These are phyloP conservation scores for Suillus plorans DNA, from an alignment of 768 basidiomycete species.

Conservation along the genomic window DNA sequence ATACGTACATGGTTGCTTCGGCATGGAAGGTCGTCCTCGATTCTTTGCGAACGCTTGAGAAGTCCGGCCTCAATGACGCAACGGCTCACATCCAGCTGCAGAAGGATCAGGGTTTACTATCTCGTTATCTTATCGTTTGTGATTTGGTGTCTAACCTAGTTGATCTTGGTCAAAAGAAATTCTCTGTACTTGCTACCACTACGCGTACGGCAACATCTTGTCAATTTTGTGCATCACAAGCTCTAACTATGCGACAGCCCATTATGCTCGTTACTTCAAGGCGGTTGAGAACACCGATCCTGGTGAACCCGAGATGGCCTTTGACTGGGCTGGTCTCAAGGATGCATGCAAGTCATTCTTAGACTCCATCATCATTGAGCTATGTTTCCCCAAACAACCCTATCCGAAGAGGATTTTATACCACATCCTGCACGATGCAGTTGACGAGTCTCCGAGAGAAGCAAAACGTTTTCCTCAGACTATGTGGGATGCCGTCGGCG, in stretches of 20 bases:
- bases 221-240: background rate
- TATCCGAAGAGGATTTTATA: constrained; percentile 69
- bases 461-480: constrained; percentile 75
- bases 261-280: constrained; percentile 74
- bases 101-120: constrained; percentile 48
- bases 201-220: constrained; percentile 49
- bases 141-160: constrained; percentile 63
- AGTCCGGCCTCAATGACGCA: constrained; percentile 53
- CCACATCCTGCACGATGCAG: constrained; percentile 66
- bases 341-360: constrained; percentile 73
- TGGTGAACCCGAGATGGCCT: constrained; percentile 54
- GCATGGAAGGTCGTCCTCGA: constrained; percentile 76
- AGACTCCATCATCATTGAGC: constrained; percentile 80
- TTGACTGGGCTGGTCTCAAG: constrained; percentile 64
- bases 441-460: constrained; percentile 72
- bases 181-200: constrained; percentile 68
- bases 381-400: constrained; percentile 69
- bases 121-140: constrained; percentile 61
- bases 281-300: constrained; percentile 35
- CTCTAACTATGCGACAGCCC: constrained; percentile 43
- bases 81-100: constrained; percentile 54
- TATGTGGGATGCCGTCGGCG: constrained; percentile 80
- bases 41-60: constrained; percentile 53
- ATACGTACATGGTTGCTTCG: constrained; percentile 78
- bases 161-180: constrained; percentile 59